Evolutionary conservation across 1,284 basidiomycete species (phyloP).

Genomic region (Salmacisia buchloeana): DNA sequence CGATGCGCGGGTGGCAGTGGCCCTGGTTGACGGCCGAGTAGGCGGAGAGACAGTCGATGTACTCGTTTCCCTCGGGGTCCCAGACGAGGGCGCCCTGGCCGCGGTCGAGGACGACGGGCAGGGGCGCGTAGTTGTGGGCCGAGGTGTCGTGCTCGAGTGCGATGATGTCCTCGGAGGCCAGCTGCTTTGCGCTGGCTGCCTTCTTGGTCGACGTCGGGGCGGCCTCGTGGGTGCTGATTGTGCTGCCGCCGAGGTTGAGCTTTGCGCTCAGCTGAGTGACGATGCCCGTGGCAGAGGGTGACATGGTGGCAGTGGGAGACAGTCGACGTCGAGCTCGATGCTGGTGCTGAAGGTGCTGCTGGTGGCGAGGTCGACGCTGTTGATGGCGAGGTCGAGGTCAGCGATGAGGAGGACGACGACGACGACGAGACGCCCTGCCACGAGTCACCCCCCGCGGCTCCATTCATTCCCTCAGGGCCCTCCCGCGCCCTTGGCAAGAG

Average conservation of each 20-base stretch:
- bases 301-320: background rate
- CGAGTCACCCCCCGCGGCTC: too few species aligned
- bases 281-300: background rate
- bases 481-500: too few species aligned
- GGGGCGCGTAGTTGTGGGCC: slow-evolving; percentile 76
- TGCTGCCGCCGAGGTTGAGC: background rate
- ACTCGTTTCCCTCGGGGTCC: slow-evolving; percentile 75
- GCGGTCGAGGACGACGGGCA: slow-evolving; percentile 88
- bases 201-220: background rate
- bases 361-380: too few species aligned
- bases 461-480: too few species aligned
- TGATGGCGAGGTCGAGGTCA: too few species aligned
- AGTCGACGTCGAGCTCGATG: too few species aligned
- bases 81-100: slow-evolving; percentile 87
- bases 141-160: background rate
- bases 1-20: slow-evolving; percentile 89
- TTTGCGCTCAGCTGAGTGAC: background rate
- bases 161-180: background rate
- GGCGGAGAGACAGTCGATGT: slow-evolving; percentile 76
- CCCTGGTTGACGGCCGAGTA: slow-evolving; percentile 82
- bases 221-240: background rate
- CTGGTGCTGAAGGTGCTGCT: too few species aligned
- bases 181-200: background rate
- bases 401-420: too few species aligned
- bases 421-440: too few species aligned